Conservation (phyloP, 2,329 filamentous ascomycete genomes). For the Colletotrichum sojae region DNA sequence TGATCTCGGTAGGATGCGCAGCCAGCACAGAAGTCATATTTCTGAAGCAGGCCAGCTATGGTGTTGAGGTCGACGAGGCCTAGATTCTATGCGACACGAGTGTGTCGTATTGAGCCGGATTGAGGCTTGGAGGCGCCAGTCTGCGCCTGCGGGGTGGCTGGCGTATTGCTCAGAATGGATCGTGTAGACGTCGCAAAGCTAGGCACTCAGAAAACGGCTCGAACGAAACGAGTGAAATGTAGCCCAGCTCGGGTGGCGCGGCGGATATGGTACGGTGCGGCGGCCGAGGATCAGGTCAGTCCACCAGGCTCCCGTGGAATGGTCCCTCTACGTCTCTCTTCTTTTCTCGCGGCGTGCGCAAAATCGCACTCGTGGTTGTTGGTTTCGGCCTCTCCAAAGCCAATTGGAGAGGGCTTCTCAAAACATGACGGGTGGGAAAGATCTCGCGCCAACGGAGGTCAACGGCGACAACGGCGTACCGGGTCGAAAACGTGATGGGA, state of each 20-base stretch:
- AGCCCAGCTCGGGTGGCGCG: no score
- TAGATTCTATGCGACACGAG: conserved; percentile 4
- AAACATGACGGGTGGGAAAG: conserved; percentile 49
- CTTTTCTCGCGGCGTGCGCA: conserved; percentile 15
- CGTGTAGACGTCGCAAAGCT: no score
- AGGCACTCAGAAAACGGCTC: no score
- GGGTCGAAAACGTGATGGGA: conserved; percentile 27
- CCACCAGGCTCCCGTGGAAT: conserved; percentile 2
- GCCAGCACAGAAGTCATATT: conserved; percentile 60
- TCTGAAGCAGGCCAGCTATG: conserved; percentile 16
- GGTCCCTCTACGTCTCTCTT: not conserved
- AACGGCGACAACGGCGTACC: conserved; percentile 38
- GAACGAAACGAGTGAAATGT: no score
- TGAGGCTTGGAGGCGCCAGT: no score
- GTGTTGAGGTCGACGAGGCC: conserved; percentile 18
- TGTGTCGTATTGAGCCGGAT: not conserved
- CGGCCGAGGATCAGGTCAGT: no score
- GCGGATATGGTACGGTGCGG: no score
- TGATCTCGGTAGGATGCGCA: conserved; percentile 56
- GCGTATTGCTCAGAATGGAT: not conserved
- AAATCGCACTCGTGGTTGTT: conserved; percentile 27
- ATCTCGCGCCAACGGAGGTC: conserved; percentile 25
- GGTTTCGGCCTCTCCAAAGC: conserved; percentile 48
- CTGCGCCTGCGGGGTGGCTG: not conserved
- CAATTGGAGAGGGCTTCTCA: conserved; percentile 48